A percentile compares a stretch with the other conserved stretches of the same genome.
These are phyloP conservation scores for Colletotrichum plurivorum DNA, from an alignment of 2,329 filamentous ascomycete genomes.

Conservation along the genomic window DNA sequence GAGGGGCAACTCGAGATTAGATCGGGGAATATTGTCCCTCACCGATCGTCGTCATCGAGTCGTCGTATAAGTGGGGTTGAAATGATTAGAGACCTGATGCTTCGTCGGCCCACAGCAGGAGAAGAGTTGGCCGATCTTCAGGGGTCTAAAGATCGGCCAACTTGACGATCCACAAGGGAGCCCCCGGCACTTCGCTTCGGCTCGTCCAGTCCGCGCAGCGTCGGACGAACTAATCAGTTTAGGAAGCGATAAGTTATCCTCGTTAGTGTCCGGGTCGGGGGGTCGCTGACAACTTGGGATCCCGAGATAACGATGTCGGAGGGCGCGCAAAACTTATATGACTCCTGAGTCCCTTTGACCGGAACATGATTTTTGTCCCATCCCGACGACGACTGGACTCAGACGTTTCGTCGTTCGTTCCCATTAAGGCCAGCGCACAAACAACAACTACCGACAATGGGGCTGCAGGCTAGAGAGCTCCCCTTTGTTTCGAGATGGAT, in stretches of 20 bases:
- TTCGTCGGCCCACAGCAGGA: too few species aligned
- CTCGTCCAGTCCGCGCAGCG: not conserved
- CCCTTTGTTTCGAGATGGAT: constrained; percentile 52
- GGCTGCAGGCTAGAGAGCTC: constrained; percentile 45
- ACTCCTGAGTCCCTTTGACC: not conserved
- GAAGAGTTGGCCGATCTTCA: constrained; percentile 29
- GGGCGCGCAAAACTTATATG: constrained; percentile 10
- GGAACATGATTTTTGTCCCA: not conserved
- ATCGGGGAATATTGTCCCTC: not conserved
- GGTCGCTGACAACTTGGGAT: not conserved
- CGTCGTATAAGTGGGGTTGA: not conserved
- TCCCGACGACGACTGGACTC: not conserved
- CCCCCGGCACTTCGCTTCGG: not conserved
- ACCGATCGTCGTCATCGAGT: not conserved
- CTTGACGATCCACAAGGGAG: not conserved
- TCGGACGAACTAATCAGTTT: not conserved
- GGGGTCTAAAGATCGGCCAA: constrained; percentile 16
- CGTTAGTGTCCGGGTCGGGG: constrained; percentile 6
- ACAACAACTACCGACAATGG: constrained; percentile 39
- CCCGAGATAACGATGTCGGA: constrained; percentile 25
- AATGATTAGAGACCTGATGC: not conserved
- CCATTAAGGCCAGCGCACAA: too few species aligned
- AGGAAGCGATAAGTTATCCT: constrained; percentile 24
- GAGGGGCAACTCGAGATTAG: not conserved
- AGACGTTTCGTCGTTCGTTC: not conserved